Evolutionary conservation across 495 filamentous ascomycete species (phyloP).

Genomic region (Penicillium psychrofluorescens): DNA sequence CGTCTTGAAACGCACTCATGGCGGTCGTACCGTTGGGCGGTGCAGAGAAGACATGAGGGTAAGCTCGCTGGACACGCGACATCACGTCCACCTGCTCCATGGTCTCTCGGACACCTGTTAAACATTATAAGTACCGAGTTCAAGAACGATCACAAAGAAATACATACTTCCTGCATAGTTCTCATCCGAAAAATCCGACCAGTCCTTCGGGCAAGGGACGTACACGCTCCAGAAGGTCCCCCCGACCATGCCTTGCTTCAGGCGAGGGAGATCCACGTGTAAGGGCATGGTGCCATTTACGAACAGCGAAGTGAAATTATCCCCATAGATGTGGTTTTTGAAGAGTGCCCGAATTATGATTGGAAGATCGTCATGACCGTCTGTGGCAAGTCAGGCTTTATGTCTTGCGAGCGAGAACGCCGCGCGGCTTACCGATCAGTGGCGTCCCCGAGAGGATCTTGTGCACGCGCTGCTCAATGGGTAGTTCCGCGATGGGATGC

Average conservation of each 20-base stretch:
- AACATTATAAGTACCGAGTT: not conserved
- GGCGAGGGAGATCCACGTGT: conserved; percentile 79
- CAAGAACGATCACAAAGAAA: no score
- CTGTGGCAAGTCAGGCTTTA: conserved; percentile 37
- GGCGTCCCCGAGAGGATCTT: not conserved
- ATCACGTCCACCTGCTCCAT: conserved; percentile 81
- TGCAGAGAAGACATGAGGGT: conserved; percentile 61
- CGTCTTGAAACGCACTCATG: conserved; percentile 48
- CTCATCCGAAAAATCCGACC: conserved; percentile 62
- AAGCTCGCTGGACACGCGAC: conserved; percentile 56
- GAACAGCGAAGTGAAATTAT: conserved; percentile 65
- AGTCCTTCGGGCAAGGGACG: conserved; percentile 66
- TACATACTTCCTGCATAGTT: conserved; percentile 54
- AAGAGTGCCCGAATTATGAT: conserved; percentile 60
- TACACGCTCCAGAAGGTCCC: conserved; percentile 91
- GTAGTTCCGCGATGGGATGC: no score
- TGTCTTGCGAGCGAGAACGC: not conserved
- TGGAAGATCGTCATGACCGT: conserved; percentile 89
- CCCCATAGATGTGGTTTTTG: conserved; percentile 70
- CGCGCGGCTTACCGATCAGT: not conserved
- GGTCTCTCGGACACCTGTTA: conserved; percentile 58
- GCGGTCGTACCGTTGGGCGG: conserved; percentile 51
- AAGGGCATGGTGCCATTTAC: conserved; percentile 53
- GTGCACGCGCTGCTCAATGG: no score
- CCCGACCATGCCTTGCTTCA: conserved; percentile 40